phyloP scores from a whole-genome alignment of 306 rosid species.

The Cucurbita pepo region DNA sequence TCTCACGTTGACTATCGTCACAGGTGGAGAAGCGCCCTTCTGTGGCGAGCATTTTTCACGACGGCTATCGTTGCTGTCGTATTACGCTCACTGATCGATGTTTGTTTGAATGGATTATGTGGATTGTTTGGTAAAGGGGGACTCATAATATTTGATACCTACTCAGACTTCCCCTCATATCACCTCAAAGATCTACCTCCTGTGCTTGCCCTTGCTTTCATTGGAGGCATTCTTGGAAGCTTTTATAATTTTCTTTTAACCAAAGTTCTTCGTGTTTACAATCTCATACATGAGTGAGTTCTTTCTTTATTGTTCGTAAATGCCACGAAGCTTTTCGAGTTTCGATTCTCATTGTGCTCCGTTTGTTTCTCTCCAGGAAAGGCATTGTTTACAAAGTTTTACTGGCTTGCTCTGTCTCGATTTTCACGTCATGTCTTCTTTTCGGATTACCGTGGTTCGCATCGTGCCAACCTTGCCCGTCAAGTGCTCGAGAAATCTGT shows the following conservation, averaged over 20 bases:
- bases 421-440: constrained; percentile 75
- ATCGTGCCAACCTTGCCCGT: constrained; percentile 66
- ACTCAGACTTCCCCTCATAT: constrained; percentile 55
- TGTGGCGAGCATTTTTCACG: constrained; percentile 93
- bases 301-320: not conserved
- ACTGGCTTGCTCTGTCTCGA: constrained; percentile 57
- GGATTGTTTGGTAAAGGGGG: constrained; percentile 96
- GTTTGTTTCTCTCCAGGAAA: constrained; percentile 37
- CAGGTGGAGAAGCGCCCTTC: constrained; percentile 95
- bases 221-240: constrained; percentile 87
- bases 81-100: constrained; percentile 71
- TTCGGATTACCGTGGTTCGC: constrained; percentile 92
- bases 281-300: constrained; percentile 59
- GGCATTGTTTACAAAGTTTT: constrained; percentile 45
- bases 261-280: constrained; percentile 66
- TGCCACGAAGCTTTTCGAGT: not conserved
- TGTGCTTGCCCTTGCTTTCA: constrained; percentile 53
- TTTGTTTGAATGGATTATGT: constrained; percentile 72
- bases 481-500: constrained; percentile 56
- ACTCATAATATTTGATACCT: constrained; percentile 76
- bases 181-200: constrained; percentile 63
- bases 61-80: constrained; percentile 76
- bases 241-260: constrained; percentile 49
- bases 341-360: constrained; percentile 10
- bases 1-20: not conserved